Percentiles rank a stretch among this genome's conserved stretches.
These are phyloP conservation scores for Arthrobotrys entomopaga DNA, from an alignment of 2,329 filamentous ascomycete genomes.

Conservation along the genomic window DNA sequence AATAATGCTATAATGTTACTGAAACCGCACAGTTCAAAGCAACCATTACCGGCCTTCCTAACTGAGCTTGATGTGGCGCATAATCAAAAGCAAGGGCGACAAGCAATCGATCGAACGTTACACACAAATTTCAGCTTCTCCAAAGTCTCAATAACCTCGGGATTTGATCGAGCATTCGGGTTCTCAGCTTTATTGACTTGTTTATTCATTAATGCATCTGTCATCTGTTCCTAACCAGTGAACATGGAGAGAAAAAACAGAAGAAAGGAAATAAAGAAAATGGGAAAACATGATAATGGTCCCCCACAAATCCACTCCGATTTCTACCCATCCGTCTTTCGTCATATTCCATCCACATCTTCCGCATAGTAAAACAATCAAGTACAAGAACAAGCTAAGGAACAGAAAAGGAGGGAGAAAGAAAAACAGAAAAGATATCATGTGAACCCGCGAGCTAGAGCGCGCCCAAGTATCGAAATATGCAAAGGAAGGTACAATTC, in stretches of 20 bases:
- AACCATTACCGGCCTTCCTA: too few relatives aligned
- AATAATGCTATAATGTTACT: too few relatives aligned
- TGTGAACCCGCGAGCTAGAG: slow-evolving; percentile 10
- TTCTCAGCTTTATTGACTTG: slow-evolving; percentile 2
- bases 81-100: too few relatives aligned
- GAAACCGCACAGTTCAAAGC: too few relatives aligned
- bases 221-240: slow-evolving; percentile 11
- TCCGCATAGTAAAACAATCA: slow-evolving; percentile 6
- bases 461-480: slow-evolving; percentile 27
- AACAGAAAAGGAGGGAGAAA: slow-evolving; percentile 18
- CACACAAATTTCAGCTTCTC: too few relatives aligned
- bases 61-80: too few relatives aligned
- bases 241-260: slow-evolving; percentile 5
- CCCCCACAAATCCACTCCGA: background rate
- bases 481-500: slow-evolving; percentile 18
- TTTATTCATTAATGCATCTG: slow-evolving; percentile 22
- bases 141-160: too few relatives aligned
- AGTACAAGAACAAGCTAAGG: slow-evolving; percentile 8
- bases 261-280: background rate
- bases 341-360: slow-evolving; percentile 7
- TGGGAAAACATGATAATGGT: background rate
- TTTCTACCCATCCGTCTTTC: slow-evolving; percentile 4
- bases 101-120: too few relatives aligned
- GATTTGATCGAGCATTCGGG: background rate
- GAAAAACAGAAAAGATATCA: background rate